These are phyloP conservation scores for Neovahlkampfia damariscottae DNA, from an alignment of 78 protist species.

Conservation along the genomic window DNA sequence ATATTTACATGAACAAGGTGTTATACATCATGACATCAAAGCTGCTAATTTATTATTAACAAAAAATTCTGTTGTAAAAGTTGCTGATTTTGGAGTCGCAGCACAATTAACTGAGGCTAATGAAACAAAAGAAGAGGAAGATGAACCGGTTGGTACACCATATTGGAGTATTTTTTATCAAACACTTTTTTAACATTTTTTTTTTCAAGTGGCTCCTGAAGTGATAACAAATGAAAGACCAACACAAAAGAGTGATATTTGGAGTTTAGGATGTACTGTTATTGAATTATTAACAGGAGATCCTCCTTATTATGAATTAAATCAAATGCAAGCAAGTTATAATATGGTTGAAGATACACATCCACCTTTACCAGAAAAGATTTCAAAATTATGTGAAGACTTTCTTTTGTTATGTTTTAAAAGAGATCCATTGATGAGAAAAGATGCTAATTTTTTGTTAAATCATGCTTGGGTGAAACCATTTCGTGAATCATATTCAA, in stretches of 20 bases:
- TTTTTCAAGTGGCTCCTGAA: background rate
- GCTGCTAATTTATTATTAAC: background rate
- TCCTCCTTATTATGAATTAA: constrained; percentile 92
- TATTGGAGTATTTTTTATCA: background rate
- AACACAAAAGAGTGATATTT: background rate
- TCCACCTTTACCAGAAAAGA: constrained; percentile 83
- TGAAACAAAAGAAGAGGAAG: too few species aligned
- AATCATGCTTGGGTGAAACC: constrained; percentile 68
- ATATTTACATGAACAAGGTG: background rate
- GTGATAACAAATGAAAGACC: background rate
- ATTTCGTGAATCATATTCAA: too few species aligned
- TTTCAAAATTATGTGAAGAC: constrained; percentile 54
- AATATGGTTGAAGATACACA: constrained; percentile 90
- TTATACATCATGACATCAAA: constrained; percentile 3
- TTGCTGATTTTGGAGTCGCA: constrained; percentile 15
- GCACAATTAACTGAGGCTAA: background rate
- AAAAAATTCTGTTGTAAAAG: background rate
- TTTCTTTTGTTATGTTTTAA: constrained; percentile 73
- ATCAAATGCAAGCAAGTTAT: constrained; percentile 87
- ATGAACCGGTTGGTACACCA: background rate
- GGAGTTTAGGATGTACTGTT: constrained; percentile 2
- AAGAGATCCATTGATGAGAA: constrained; percentile 70
- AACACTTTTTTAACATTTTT: background rate
- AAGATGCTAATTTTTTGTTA: constrained; percentile 57
- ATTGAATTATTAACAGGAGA: constrained; percentile 89